Evolutionary conservation across 2,329 filamentous ascomycete species (phyloP).

Genomic region (Claviceps spartinae): DNA sequence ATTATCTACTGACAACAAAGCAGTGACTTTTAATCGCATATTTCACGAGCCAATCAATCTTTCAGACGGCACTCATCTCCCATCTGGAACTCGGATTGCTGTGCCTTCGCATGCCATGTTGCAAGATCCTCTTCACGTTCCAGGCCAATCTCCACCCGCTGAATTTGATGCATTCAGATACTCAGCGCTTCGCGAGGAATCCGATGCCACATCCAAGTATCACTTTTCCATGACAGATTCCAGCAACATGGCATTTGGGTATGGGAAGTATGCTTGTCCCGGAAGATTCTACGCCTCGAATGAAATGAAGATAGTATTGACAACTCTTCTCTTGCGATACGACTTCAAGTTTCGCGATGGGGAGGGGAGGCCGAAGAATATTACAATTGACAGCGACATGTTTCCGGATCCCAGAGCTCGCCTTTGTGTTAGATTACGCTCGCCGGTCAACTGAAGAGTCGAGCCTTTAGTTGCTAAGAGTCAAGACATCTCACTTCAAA

Average conservation of each 20-base stretch:
- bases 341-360: slow-evolving; percentile 23
- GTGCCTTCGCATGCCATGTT: slow-evolving; percentile 1
- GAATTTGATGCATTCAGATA: slow-evolving; percentile 33
- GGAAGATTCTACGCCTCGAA: slow-evolving; percentile 34
- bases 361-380: not conserved
- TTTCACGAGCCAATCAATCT: slow-evolving; percentile 1
- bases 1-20: not conserved
- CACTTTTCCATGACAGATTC: slow-evolving; percentile 34
- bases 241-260: slow-evolving; percentile 35
- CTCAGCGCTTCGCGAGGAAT: slow-evolving; percentile 21
- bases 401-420: not conserved
- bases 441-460: not conserved
- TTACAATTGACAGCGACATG: not conserved
- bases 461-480: not conserved
- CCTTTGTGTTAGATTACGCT: not conserved
- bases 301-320: slow-evolving; percentile 36
- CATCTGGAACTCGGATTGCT: not conserved
- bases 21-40: slow-evolving; percentile 3
- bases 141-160: slow-evolving; percentile 15
- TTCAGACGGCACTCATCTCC: slow-evolving; percentile 3
- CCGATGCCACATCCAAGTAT: slow-evolving; percentile 16
- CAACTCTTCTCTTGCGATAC: slow-evolving; percentile 33
- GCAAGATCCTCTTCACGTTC: slow-evolving; percentile 14
- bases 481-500: too few species aligned
- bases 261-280: slow-evolving; percentile 28